Evolutionary conservation across 345 rosid species (phyloP).

Genomic region (Acer negundo): DNA sequence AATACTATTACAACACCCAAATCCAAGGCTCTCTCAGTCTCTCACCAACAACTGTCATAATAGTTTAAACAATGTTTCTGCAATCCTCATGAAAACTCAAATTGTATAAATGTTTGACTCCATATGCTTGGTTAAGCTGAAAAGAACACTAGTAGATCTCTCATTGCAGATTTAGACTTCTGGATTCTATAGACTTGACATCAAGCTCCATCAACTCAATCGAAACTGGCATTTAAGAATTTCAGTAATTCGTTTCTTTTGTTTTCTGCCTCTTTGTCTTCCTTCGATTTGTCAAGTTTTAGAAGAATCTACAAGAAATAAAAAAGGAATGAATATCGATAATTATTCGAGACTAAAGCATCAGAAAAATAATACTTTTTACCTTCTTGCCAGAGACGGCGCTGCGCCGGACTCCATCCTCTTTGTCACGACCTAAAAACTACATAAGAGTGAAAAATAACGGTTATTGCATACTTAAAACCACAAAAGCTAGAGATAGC

Average conservation of each 20-base stretch:
- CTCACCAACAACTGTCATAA: background rate
- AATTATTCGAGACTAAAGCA: background rate
- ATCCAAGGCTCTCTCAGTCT: background rate
- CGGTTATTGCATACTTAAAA: background rate
- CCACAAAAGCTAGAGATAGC: background rate
- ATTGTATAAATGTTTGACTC: slow-evolving; percentile 11
- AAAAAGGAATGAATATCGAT: background rate
- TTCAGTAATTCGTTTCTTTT: slow-evolving; percentile 89
- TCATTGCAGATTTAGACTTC: background rate
- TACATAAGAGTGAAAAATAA: slow-evolving; percentile 27
- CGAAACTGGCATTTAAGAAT: slow-evolving; percentile 95
- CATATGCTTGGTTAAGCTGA: background rate
- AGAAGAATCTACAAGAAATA: slow-evolving; percentile 61
- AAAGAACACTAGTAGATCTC: background rate
- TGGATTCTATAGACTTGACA: slow-evolving; percentile 4
- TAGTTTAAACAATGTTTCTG: slow-evolving; percentile 20
- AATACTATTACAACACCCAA: slow-evolving; percentile 5
- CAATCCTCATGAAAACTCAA: slow-evolving; percentile 13
- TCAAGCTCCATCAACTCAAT: slow-evolving; percentile 43
- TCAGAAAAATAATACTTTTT: slow-evolving; percentile 7
- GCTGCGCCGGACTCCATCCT: slow-evolving; percentile 82
- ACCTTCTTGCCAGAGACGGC: slow-evolving; percentile 99
- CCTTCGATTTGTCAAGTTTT: slow-evolving; percentile 92
- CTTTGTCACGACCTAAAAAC: slow-evolving; percentile 82
- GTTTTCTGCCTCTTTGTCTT: slow-evolving; percentile 89